Evolutionary conservation across 192 early-diverging fungal genomes (phyloP).

Genomic region (Podila epigama): DNA sequence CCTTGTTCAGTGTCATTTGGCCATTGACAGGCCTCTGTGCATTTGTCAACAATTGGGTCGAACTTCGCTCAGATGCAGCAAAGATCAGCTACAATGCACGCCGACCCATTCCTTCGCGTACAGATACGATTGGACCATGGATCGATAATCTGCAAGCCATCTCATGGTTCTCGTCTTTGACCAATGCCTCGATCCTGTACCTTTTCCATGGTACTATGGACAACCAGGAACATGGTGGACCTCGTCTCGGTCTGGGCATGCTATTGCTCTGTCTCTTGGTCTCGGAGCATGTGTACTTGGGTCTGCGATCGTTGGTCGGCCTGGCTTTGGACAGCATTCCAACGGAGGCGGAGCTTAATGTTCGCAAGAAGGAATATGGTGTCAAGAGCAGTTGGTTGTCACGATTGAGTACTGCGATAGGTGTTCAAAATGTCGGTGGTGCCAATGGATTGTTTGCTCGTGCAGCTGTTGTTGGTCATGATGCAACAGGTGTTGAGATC

Average conservation of each 20-base stretch:
- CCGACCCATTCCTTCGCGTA: conserved; percentile 73
- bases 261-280: conserved; percentile 23
- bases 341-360: conserved; percentile 24
- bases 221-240: conserved; percentile 1
- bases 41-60: conserved; percentile 90
- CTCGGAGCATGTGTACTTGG: conserved; percentile 40
- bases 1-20: conserved; percentile 87
- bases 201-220: conserved; percentile 52
- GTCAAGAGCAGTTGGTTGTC: conserved; percentile 46
- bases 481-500: background rate
- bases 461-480: background rate
- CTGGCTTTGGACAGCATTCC: conserved; percentile 30
- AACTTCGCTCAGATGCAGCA: conserved; percentile 89
- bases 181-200: conserved; percentile 63
- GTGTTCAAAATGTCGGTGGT: conserved; percentile 8
- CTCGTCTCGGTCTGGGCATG: conserved; percentile 30
- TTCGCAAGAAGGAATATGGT: conserved; percentile 33
- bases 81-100: conserved; percentile 84
- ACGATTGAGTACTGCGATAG: conserved; percentile 17
- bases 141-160: conserved; percentile 61
- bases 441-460: conserved; percentile 1
- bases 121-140: conserved; percentile 85
- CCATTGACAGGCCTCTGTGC: conserved; percentile 83
- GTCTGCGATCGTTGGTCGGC: conserved; percentile 7
- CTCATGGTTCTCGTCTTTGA: conserved; percentile 66